phyloP scores from a whole-genome alignment of 2,329 filamentous ascomycete species.

The Thelonectria blattea region DNA sequence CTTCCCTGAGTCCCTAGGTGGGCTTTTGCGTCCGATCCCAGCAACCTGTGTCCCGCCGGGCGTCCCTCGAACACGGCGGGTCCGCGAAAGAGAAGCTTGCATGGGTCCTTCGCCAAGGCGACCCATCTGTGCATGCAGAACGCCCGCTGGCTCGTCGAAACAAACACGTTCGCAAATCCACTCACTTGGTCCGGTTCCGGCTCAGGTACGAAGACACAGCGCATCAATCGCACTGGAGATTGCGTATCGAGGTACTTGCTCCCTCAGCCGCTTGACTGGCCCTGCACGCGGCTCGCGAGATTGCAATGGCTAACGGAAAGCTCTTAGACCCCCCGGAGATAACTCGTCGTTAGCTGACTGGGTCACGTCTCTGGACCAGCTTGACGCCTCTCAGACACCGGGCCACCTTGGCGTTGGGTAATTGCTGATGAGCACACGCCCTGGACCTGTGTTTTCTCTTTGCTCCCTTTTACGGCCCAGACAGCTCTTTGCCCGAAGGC shows the following conservation, averaged over 20 bases:
- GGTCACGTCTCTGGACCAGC: slow-evolving; percentile 23
- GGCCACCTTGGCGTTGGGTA: slow-evolving; percentile 35
- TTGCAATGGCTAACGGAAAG: slow-evolving; percentile 33
- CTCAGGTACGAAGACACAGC: slow-evolving; percentile 30
- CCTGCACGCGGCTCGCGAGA: slow-evolving; percentile 35
- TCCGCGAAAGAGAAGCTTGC: slow-evolving; percentile 24
- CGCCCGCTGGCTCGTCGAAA: slow-evolving; percentile 29
- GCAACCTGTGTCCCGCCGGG: slow-evolving; percentile 24
- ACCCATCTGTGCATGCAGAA: slow-evolving; percentile 38
- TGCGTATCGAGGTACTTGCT: slow-evolving; percentile 19
- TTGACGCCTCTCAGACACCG: slow-evolving; percentile 27
- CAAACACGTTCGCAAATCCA: slow-evolving; percentile 31
- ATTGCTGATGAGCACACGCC: slow-evolving; percentile 35
- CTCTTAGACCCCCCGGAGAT: slow-evolving; percentile 33
- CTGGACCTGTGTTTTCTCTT: slow-evolving; percentile 21
- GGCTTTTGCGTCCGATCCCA: slow-evolving; percentile 15
- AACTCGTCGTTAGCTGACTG: slow-evolving; percentile 39
- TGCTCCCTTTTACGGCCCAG: slow-evolving; percentile 21
- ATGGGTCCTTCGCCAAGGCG: slow-evolving; percentile 28
- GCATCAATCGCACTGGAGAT: slow-evolving; percentile 21
- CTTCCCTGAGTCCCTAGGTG: slow-evolving; percentile 8
- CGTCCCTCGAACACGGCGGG: slow-evolving; percentile 32
- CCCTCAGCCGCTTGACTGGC: slow-evolving; percentile 25
- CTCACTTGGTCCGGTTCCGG: slow-evolving; percentile 34
- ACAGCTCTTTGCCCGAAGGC: slow-evolving; percentile 22